Evolutionary conservation across 2,329 filamentous ascomycete genomes (phyloP), one percentile per base, ranked within the genome.

Genomic region (Didymellaceae sp.): DNA sequence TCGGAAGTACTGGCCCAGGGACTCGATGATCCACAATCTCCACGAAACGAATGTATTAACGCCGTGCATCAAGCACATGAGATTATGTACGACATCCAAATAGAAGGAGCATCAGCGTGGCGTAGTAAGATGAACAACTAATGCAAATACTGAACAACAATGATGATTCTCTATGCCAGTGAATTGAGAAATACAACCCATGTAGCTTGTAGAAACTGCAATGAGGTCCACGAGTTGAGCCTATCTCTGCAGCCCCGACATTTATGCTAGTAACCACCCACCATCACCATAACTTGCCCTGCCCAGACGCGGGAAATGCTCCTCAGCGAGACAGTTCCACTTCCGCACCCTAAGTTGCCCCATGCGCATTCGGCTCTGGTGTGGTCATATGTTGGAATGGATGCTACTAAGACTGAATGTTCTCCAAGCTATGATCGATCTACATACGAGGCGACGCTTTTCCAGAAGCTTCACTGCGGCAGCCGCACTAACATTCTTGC

Each of bases 101-200:
- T 9, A 41, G 21, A 37, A 41, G 28, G 21, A 41, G 30, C 41
- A 45, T 45, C 41, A 51, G 47, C 47, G 35, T 13, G 47, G 41
- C 30, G 24, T 31, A 45, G 30, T 21, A 33, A 22, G 41, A 10
- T 17, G 22, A 22, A 5, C 9, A 30, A 26, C 25, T 40, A 45
- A 40, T 35, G 30, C 17, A 2, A 32, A 14, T 24, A 6, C 7
- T n/a, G n/a, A n/a, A n/a, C n/a, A n/a, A n/a, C n/a, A n/a, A n/a
- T n/a, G n/a, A n/a, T n/a, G n/a, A n/a, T n/a, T n/a, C n/a, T n/a
- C n/a, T n/a, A n/a, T n/a, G n/a, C n/a, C n/a, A n/a, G n/a, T n/a
- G n/a, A n/a, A n/a, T n/a, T n/a, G n/a, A n/a, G n/a, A n/a, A n/a
- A n/a, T n/a, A n/a, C n/a, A n/a, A n/a, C n/a, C n/a, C n/a, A n/a